These are phyloP conservation scores for Kwoniella botswanensis DNA, from an alignment of 768 basidiomycete genomes.

Conservation along the genomic window DNA sequence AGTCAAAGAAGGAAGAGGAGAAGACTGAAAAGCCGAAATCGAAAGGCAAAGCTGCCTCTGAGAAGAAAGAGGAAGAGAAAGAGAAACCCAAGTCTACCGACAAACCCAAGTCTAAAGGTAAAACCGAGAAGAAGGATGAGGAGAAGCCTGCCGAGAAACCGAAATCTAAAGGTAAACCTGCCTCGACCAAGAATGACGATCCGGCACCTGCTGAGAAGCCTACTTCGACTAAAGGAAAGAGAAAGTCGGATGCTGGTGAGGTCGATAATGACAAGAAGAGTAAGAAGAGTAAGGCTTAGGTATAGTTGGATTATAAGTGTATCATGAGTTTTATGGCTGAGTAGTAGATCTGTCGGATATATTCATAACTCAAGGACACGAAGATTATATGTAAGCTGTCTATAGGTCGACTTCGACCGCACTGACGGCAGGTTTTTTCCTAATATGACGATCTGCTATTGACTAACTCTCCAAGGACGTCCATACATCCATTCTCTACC, in stretches of 20 bases:
- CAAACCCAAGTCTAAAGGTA: slow-evolving; percentile 25
- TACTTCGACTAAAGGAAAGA: slow-evolving; percentile 23
- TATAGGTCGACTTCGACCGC: background rate
- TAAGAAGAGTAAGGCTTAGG: background rate
- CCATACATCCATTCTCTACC: background rate
- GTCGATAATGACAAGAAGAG: background rate
- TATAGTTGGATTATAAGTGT: no score
- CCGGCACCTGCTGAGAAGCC: slow-evolving; percentile 19
- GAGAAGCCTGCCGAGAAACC: slow-evolving; percentile 20
- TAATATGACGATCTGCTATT: no score
- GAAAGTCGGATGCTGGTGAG: slow-evolving; percentile 16
- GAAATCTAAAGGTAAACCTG: slow-evolving; percentile 22
- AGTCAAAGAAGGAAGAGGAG: background rate
- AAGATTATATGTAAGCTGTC: background rate
- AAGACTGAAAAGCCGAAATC: slow-evolving; percentile 28
- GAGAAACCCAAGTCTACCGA: slow-evolving; percentile 32
- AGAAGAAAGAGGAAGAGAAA: slow-evolving; percentile 25
- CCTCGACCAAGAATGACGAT: slow-evolving; percentile 12
- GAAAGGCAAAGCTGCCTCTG: slow-evolving; percentile 10
- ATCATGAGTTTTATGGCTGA: no score
- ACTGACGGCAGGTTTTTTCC: background rate
- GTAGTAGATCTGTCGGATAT: background rate
- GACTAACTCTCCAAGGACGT: no score
- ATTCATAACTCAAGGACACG: no score
- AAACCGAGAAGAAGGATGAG: slow-evolving; percentile 23